These are phyloP conservation scores for Marchantia polymorpha DNA, from an alignment of 225 moss, liverwort and hornwort genomes.

Conservation along the genomic window DNA sequence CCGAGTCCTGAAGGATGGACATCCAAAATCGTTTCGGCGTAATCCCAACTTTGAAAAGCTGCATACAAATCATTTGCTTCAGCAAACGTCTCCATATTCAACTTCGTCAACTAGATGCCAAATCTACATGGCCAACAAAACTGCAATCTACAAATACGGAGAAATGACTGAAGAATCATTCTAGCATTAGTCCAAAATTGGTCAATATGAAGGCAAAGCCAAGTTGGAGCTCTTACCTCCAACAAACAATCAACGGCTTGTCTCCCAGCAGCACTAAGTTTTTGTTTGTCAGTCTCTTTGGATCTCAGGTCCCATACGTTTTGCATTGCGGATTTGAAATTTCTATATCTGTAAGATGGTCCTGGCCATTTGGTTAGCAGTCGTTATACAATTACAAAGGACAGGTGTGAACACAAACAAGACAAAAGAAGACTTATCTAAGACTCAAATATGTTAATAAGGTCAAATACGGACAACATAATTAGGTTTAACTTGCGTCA, in stretches of 20 bases:
- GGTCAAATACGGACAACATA: too few relatives aligned
- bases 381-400: too few relatives aligned
- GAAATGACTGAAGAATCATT: not conserved
- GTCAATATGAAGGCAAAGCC: not conserved
- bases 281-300: conserved; percentile 59
- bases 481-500: too few relatives aligned
- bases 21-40: conserved; percentile 96
- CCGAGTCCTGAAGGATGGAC: conserved; percentile 76
- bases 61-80: conserved; percentile 15
- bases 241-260: conserved; percentile 75
- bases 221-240: conserved; percentile 39
- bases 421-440: too few relatives aligned
- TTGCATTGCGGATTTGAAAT: conserved; percentile 82
- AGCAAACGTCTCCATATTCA: not conserved
- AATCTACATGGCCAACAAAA: not conserved
- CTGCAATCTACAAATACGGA: not conserved
- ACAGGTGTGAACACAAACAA: too few relatives aligned
- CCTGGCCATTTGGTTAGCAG: too few relatives aligned
- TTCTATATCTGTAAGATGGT: conserved; percentile 61
- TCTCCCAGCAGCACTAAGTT: conserved; percentile 64
- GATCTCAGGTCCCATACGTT: conserved; percentile 66
- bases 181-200: not conserved
- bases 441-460: too few relatives aligned
- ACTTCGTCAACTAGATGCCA: not conserved
- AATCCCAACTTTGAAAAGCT: conserved; percentile 78